Percentiles rank a stretch among this genome's conserved stretches.
These are phyloP conservation scores for Alternaria sp. DNA, from an alignment of 2,329 filamentous ascomycete species.

Conservation along the genomic window DNA sequence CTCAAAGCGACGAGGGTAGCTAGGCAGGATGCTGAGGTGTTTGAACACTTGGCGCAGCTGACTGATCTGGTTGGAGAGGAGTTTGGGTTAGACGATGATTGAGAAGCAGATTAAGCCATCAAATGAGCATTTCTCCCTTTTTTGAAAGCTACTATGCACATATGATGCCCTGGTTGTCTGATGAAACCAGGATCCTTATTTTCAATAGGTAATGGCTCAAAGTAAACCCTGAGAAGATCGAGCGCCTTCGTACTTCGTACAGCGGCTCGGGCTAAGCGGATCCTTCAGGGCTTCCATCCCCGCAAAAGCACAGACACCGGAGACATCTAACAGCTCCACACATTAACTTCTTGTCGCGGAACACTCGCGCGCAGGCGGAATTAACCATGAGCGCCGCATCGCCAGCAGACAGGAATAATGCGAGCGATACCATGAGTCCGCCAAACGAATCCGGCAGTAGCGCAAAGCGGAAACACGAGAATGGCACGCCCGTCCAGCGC, in stretches of 20 bases:
- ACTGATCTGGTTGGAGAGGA: slow-evolving; percentile 50
- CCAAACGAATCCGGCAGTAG: slow-evolving; percentile 28
- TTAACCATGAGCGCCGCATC: slow-evolving; percentile 21
- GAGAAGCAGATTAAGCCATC: neutral
- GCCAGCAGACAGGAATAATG: slow-evolving; percentile 25
- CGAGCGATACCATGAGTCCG: slow-evolving; percentile 45
- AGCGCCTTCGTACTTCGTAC: neutral
- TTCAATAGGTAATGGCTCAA: neutral
- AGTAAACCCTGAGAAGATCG: neutral
- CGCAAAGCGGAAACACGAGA: slow-evolving; percentile 54
- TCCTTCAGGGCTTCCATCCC: slow-evolving; percentile 4
- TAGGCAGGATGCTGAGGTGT: slow-evolving; percentile 67
- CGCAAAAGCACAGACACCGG: slow-evolving; percentile 8
- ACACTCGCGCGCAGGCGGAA: slow-evolving; percentile 12
- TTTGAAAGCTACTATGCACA: neutral
- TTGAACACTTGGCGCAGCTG: slow-evolving; percentile 51
- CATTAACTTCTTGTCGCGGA: slow-evolving; percentile 11
- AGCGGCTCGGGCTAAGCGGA: neutral
- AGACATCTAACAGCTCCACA: slow-evolving; percentile 15
- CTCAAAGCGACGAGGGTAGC: slow-evolving; percentile 67
- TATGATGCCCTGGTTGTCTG: neutral
- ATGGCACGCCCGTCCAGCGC: slow-evolving; percentile 53
- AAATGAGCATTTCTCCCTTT: neutral
- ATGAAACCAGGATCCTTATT: neutral
- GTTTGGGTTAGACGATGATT: slow-evolving; percentile 41